These are phyloP conservation scores for Fonsecaea erecta DNA, from an alignment of 2,329 filamentous ascomycete species.

Conservation along the genomic window DNA sequence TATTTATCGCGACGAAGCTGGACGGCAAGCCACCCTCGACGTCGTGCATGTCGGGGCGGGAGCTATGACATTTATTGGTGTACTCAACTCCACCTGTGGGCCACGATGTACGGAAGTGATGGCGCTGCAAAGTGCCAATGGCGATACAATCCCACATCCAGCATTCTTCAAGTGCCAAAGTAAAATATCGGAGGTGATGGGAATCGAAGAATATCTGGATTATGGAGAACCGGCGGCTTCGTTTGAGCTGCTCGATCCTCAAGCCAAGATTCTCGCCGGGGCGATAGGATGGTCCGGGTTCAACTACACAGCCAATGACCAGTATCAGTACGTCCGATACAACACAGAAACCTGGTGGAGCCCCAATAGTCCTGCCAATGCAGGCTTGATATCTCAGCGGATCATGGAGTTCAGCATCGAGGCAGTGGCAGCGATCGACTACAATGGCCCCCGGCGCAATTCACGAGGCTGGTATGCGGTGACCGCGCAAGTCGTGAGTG, in stretches of 20 bases:
- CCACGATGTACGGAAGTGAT: conserved; percentile 34
- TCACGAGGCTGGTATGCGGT: conserved; percentile 84
- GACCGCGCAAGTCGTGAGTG: conserved; percentile 82
- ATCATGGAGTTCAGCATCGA: conserved; percentile 34
- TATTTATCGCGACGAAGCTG: conserved; percentile 24
- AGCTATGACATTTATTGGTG: conserved; percentile 31
- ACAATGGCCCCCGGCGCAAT: conserved; percentile 49
- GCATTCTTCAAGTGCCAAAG: conserved; percentile 35
- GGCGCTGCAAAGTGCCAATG: conserved; percentile 29
- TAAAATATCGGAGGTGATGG: conserved; percentile 26
- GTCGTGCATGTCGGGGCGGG: conserved; percentile 26
- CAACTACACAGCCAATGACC: conserved; percentile 21
- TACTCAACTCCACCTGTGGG: conserved; percentile 35
- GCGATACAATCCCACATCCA: conserved; percentile 19
- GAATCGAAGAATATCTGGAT: conserved; percentile 25
- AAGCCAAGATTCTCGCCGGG: conserved; percentile 35
- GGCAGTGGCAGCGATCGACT: conserved; percentile 36
- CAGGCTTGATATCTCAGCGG: conserved; percentile 18
- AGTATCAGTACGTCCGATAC: conserved; percentile 31
- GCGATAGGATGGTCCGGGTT: conserved; percentile 36
- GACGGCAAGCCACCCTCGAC: conserved; percentile 19
- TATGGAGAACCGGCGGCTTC: conserved; percentile 16
- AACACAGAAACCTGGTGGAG: conserved; percentile 30
- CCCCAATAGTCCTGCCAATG: conserved; percentile 18
- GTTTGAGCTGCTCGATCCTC: conserved; percentile 28